Evolutionary conservation across 116 monocot species (phyloP), one percentile per base, ranked within the genome.

Genomic region (Posidonia oceanica): DNA sequence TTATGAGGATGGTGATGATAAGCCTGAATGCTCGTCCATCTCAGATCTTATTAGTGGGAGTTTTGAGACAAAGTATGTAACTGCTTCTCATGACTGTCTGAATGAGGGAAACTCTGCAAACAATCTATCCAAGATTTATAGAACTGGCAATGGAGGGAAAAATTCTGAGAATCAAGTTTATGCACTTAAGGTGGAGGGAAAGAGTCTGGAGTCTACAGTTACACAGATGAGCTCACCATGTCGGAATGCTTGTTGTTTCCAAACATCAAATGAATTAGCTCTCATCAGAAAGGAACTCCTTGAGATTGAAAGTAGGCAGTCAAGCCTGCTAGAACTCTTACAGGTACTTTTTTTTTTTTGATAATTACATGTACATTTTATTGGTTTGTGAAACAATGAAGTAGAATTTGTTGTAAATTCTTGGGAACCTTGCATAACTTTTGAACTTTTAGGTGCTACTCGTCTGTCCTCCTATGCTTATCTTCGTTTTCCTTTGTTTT

Each of bases 281-380:
- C 63, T 76, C 57, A 87, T 96, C 17, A 81, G 64, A 71, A 83
- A 91, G 52, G 84, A 91, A 66, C 89, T 96, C 38, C 57, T 80
- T 63, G 87, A 87, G 56, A 96, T 96, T 70, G 80, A 91, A 74
- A 81, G 67, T 44, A 87, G 79, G 69, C 91, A 96, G 64, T 77
- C 88, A 72, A 83, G 80, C 69, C 73, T 96, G 54, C 57, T 87
- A 69, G 74, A 89, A 76, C 74, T 91, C 64, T 59, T 96, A 56
- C 82, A 96, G 96, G 94, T 94, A 90, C 13, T 41, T 64, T 39
- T n/a, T 61, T n/a, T 23, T 10, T 12, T 29, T 36, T 61, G 61
- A 61, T 61, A 61, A 61, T 29, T 57, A 29, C 29, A 29, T 29
- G 29, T 29, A 29, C 29, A 29, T 48, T 48, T 48, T 10, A 1